These are phyloP conservation scores for Umbelopsis sp. DNA, from an alignment of 192 early-diverging fungal species.

Conservation along the genomic window DNA sequence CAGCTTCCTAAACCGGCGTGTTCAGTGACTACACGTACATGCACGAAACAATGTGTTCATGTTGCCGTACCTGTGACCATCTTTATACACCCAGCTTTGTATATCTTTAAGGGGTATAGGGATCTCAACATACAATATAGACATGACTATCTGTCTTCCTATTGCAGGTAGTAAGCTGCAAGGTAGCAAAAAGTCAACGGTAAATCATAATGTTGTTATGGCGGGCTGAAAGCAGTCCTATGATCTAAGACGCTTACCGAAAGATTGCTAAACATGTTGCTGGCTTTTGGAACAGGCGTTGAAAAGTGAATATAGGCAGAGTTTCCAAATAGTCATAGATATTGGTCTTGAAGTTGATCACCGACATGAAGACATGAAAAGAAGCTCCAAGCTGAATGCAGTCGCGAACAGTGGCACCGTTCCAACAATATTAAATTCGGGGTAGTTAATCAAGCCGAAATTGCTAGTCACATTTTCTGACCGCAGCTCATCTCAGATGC, in stretches of 20 bases:
- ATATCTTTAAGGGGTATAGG: conserved; percentile 64
- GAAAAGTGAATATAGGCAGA: conserved; percentile 74
- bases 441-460: too few relatives aligned
- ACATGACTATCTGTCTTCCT: conserved; percentile 88
- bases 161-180: conserved; percentile 76
- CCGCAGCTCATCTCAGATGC: too few relatives aligned
- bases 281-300: conserved; percentile 82
- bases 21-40: background rate
- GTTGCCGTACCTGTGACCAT: conserved; percentile 38
- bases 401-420: background rate
- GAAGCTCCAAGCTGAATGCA: background rate
- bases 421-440: too few relatives aligned
- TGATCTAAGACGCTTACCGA: conserved; percentile 51
- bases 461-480: too few relatives aligned
- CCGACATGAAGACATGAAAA: conserved; percentile 29
- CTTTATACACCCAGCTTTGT: conserved; percentile 37
- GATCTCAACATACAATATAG: conserved; percentile 75
- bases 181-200: background rate
- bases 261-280: conserved; percentile 94
- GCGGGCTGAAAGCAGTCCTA: background rate
- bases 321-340: conserved; percentile 82
- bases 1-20: conserved; percentile 47
- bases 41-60: background rate
- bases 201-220: background rate
- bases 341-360: conserved; percentile 64